Evolutionary conservation across 805 yeast genomes (phyloP).

Genomic region (Candida tammaniensis): DNA sequence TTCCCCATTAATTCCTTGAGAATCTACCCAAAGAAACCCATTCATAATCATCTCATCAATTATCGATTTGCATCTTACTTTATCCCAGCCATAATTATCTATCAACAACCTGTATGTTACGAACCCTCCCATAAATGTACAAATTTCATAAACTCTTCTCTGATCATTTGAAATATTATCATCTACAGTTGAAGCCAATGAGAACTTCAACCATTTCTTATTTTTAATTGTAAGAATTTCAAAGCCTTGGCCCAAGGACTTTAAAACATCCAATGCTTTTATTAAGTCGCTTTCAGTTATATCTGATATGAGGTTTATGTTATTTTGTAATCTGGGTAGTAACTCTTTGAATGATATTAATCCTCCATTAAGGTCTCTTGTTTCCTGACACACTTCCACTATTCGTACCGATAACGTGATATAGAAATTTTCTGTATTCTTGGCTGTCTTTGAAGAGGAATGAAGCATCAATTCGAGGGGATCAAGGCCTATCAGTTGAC

Average conservation of each 20-base stretch:
- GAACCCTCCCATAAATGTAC: conserved; percentile 71
- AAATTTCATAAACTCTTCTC: conserved; percentile 65
- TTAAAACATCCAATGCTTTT: conserved; percentile 51
- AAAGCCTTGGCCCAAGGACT: conserved; percentile 67
- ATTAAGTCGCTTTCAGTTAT: conserved; percentile 51
- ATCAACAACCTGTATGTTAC: conserved; percentile 60
- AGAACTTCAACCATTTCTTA: conserved; percentile 47
- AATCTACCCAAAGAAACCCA: conserved; percentile 86
- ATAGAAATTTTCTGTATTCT: conserved; percentile 49
- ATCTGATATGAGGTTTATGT: conserved; percentile 28
- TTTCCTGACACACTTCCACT: conserved; percentile 71
- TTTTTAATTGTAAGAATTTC: conserved; percentile 58
- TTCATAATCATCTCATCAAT: conserved; percentile 75
- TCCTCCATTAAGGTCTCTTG: conserved; percentile 79
- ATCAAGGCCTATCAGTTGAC: conserved; percentile 80
- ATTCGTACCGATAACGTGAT: conserved; percentile 70
- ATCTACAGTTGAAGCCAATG: conserved; percentile 25
- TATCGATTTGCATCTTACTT: conserved; percentile 55
- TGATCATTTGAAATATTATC: conserved; percentile 54
- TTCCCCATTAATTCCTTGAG: conserved; percentile 27
- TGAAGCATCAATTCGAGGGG: conserved; percentile 49
- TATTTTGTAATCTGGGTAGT: conserved; percentile 20
- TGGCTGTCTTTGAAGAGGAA: conserved; percentile 26
- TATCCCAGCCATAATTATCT: conserved; percentile 79
- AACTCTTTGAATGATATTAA: conserved; percentile 56